Conservation (phyloP, 2,329 filamentous ascomycete genomes). For the Emergomyces orientalis region DNA sequence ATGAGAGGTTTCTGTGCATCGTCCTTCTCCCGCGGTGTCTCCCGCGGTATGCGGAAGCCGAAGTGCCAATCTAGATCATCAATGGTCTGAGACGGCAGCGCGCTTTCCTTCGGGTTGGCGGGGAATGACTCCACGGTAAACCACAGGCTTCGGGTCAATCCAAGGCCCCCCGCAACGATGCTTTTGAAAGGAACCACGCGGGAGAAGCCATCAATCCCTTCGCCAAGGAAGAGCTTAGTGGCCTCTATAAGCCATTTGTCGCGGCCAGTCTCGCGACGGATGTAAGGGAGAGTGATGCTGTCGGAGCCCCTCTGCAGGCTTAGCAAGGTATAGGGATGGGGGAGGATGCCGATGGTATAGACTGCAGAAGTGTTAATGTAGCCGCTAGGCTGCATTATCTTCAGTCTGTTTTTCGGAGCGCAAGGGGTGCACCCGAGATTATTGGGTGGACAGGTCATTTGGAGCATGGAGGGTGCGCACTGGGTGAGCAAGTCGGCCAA, state of each 20-base stretch:
- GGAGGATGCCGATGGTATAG: slow-evolving; percentile 79
- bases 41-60: slow-evolving; percentile 66
- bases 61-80: slow-evolving; percentile 81
- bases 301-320: slow-evolving; percentile 54
- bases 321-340: slow-evolving; percentile 80
- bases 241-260: slow-evolving; percentile 69
- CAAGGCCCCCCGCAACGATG: slow-evolving; percentile 60
- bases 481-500: slow-evolving; percentile 66
- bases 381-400: slow-evolving; percentile 54
- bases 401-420: slow-evolving; percentile 53
- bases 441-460: slow-evolving; percentile 77
- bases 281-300: slow-evolving; percentile 53
- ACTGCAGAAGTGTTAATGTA: slow-evolving; percentile 63
- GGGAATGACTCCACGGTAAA: slow-evolving; percentile 59
- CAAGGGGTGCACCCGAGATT: slow-evolving; percentile 64
- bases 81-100: slow-evolving; percentile 42
- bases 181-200: slow-evolving; percentile 72
- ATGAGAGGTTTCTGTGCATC: slow-evolving; percentile 15
- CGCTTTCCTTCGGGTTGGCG: slow-evolving; percentile 40
- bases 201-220: slow-evolving; percentile 51
- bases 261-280: slow-evolving; percentile 59
- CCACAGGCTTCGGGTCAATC: slow-evolving; percentile 63
- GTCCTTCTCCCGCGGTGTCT: slow-evolving; percentile 30
- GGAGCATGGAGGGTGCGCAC: slow-evolving; percentile 65
- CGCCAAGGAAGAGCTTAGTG: slow-evolving; percentile 60